Percentiles rank a stretch among this genome's conserved stretches.
Evolutionary conservation across 768 basidiomycete species (phyloP).

Genomic region (Boletus sp.): DNA sequence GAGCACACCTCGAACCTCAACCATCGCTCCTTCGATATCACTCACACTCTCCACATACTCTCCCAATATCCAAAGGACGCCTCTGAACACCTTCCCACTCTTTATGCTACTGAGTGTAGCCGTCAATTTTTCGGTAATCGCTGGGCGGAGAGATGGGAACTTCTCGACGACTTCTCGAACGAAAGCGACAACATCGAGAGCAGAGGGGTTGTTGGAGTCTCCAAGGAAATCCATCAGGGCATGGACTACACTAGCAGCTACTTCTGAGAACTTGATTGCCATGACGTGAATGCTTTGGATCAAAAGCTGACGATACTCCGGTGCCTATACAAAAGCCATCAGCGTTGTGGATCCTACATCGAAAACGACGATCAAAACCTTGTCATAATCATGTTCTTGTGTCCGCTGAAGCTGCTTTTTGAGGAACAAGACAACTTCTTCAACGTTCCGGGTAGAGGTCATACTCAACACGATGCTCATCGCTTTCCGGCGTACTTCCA

Average conservation of each 20-base stretch:
- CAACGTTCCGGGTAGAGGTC: slow-evolving; percentile 92
- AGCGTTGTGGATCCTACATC: background rate
- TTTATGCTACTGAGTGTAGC: slow-evolving; percentile 83
- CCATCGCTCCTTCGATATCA: slow-evolving; percentile 73
- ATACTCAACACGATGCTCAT: slow-evolving; percentile 87
- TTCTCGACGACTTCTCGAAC: slow-evolving; percentile 95
- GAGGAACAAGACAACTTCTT: slow-evolving; percentile 93
- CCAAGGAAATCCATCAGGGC: slow-evolving; percentile 93
- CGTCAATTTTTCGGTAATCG: slow-evolving; percentile 85
- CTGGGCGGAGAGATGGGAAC: slow-evolving; percentile 81
- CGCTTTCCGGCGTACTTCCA: slow-evolving; percentile 95
- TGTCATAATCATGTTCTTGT: slow-evolving; percentile 89
- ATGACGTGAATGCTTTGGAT: slow-evolving; percentile 97
- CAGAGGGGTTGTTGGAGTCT: slow-evolving; percentile 92
- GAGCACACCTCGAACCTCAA: slow-evolving; percentile 77
- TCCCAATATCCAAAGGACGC: slow-evolving; percentile 97
- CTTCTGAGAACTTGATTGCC: slow-evolving; percentile 95
- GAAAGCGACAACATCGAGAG: slow-evolving; percentile 91
- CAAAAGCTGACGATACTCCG: slow-evolving; percentile 93
- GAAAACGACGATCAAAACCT: slow-evolving; percentile 44
- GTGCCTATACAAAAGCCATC: slow-evolving; percentile 50
- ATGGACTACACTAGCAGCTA: slow-evolving; percentile 93
- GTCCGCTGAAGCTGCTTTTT: slow-evolving; percentile 98
- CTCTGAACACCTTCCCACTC: slow-evolving; percentile 95
- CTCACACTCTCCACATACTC: slow-evolving; percentile 75